phyloP scores from a whole-genome alignment of 2,329 filamentous ascomycete species.

The Ophiostoma sp. region DNA sequence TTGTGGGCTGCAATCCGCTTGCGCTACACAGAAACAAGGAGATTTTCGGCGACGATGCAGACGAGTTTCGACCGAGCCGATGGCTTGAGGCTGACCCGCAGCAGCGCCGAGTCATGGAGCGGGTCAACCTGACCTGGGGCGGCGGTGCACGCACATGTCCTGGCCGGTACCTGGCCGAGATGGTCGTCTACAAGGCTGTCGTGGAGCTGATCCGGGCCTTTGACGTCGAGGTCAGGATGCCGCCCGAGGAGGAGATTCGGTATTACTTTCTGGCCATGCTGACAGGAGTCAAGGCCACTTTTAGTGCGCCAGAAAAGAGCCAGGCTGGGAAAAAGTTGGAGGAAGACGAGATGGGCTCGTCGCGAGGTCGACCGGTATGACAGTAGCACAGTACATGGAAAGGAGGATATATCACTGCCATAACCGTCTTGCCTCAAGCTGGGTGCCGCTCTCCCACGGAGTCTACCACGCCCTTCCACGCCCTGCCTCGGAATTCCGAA shows the following conservation, averaged over 20 bases:
- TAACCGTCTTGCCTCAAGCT: too few species aligned
- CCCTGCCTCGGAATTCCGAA: too few species aligned
- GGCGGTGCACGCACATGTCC: conserved; percentile 49
- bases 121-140: conserved; percentile 48
- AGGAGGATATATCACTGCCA: too few species aligned
- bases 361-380: not conserved
- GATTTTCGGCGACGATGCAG: conserved; percentile 46
- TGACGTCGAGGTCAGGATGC: conserved; percentile 39
- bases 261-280: conserved; percentile 52
- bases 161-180: conserved; percentile 46
- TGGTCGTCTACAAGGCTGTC: conserved; percentile 45
- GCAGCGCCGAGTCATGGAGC: conserved; percentile 40
- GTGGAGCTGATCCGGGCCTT: conserved; percentile 42
- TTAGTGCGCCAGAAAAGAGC: conserved; percentile 29
- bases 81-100: conserved; percentile 40
- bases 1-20: conserved; percentile 48
- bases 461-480: too few species aligned
- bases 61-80: conserved; percentile 42
- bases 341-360: not conserved
- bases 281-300: conserved; percentile 43
- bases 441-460: too few species aligned
- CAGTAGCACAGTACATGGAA: too few species aligned
- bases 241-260: conserved; percentile 37
- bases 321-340: too few species aligned
- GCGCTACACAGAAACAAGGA: conserved; percentile 46